These are phyloP conservation scores for Typha latifolia DNA, from an alignment of 176 grass and related monocot species.

Conservation along the genomic window DNA sequence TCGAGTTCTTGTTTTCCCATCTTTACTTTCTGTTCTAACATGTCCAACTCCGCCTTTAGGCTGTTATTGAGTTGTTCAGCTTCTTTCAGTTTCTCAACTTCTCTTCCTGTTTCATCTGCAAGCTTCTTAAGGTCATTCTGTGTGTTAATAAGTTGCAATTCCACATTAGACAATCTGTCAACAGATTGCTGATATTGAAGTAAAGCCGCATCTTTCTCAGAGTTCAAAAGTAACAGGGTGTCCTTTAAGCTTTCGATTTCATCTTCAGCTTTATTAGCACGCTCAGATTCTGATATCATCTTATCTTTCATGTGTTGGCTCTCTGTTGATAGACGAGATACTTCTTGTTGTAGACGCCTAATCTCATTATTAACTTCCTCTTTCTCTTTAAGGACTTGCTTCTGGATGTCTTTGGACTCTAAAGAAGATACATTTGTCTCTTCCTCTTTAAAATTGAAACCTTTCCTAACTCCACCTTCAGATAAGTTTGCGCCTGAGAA, in stretches of 20 bases:
- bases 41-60: constrained; percentile 41
- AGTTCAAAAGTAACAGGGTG: constrained; percentile 38
- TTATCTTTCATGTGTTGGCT: constrained; percentile 18
- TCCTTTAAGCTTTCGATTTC: constrained; percentile 50
- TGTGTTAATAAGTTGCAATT: constrained; percentile 48
- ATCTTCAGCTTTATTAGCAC: constrained; percentile 60
- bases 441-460: constrained; percentile 40
- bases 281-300: constrained; percentile 43
- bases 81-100: constrained; percentile 49
- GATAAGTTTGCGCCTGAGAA: constrained; percentile 10
- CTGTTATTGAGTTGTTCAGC: constrained; percentile 51
- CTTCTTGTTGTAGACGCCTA: constrained; percentile 53
- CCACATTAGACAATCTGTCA: constrained; percentile 42
- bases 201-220: constrained; percentile 44
- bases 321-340: constrained; percentile 31
- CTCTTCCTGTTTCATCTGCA: constrained; percentile 52
- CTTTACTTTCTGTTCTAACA: constrained; percentile 50
- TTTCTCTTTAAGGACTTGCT: constrained; percentile 25
- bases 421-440: background rate
- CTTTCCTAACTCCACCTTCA: constrained; percentile 52
- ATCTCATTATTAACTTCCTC: constrained; percentile 31
- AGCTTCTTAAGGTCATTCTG: constrained; percentile 55
- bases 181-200: constrained; percentile 48
- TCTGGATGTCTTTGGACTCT: background rate
- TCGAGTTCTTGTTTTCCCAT: constrained; percentile 55